Evolutionary conservation across 768 basidiomycete species (phyloP).

Genomic region (Phanerochaete sordida): DNA sequence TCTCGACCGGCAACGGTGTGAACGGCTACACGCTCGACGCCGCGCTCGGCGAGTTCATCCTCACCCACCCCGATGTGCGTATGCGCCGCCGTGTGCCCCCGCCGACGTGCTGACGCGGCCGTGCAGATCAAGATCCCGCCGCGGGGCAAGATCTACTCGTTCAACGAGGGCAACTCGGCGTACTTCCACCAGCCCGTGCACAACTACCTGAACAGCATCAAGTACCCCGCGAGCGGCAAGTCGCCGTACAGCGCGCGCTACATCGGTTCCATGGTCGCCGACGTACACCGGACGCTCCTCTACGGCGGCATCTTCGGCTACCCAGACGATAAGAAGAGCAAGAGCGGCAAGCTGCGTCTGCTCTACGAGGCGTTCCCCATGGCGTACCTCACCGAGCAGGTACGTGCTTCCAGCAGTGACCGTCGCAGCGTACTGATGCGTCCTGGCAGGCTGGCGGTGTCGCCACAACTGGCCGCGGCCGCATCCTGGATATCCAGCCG

Average conservation of each 20-base stretch:
- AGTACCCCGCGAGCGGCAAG: constrained; percentile 77
- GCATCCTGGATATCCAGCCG: constrained; percentile 89
- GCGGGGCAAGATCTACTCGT: constrained; percentile 98
- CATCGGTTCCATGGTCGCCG: constrained; percentile 99
- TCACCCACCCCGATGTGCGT: constrained; percentile 91
- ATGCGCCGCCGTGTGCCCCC: not conserved
- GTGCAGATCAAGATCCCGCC: constrained; percentile 84
- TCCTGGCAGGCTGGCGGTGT: constrained; percentile 81
- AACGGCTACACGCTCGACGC: constrained; percentile 98
- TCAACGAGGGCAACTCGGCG: constrained; percentile 98
- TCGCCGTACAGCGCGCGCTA: constrained; percentile 88
- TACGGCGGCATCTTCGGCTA: constrained; percentile 99
- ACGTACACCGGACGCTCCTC: constrained; percentile 92
- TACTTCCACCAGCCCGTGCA: constrained; percentile 85
- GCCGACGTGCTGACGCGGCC: not conserved
- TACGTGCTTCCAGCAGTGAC: constrained; percentile 27
- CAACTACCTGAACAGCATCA: constrained; percentile 87
- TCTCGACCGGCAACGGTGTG: constrained; percentile 93
- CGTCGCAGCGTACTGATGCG: not conserved
- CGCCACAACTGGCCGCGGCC: constrained; percentile 91
- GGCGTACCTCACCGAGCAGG: constrained; percentile 94
- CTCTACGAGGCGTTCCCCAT: constrained; percentile 98
- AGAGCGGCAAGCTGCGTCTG: constrained; percentile 90
- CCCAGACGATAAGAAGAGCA: constrained; percentile 96
- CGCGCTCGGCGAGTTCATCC: constrained; percentile 94